Evolutionary conservation across 2,329 filamentous ascomycete species (phyloP), one percentile per base, ranked within the genome.

Genomic region (Macrophomina tecta): DNA sequence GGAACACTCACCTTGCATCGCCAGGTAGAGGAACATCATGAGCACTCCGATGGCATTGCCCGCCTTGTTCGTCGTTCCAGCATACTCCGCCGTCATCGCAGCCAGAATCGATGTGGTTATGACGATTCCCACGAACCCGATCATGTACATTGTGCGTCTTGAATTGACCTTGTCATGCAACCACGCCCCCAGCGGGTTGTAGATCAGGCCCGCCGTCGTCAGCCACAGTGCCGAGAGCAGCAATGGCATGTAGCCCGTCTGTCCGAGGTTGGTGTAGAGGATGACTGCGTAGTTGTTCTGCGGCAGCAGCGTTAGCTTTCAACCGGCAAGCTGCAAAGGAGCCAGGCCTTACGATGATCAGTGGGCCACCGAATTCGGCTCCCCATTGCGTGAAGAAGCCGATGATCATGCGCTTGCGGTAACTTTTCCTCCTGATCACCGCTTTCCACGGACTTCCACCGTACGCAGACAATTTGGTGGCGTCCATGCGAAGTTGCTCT

Each of bases 361-460:
- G 75, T 11, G 82, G 82, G 0, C 83, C 83, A n/a, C 79, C 82
- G 70, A 85, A 85, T 64, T 85, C 82, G 1, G 83, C 82, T 28
- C 83, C 83, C 70, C 68, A 85, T 69, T 85, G 83, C 0, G 82
- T 85, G 42, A 85, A 73, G 68, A 85, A 85, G 4, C 69, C 69
- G 0, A 85, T 83, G 1, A 80, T 76, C 82, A 85, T 83, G 0
- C 84, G 76, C 74, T 83, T 85, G 18, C 83, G 76, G 68, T 72
- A 71, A 23, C 66, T 68, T 51, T 66, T 69, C 60, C 69, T 70
- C 56, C 65, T 68, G 63, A 64, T 46, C 7, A 68, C 69, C 2
- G 69, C 69, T 32, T 55, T 66, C 70, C 69, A 72, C 12, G 69
- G 52, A 28, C 48, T 68, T 38, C 63, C 64, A 9, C 68, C 67